A percentile compares a stretch with the other conserved stretches of the same genome.
Evolutionary conservation across 371 early-diverging fungal genomes (phyloP).

Genomic region (Mortierella polycephala): DNA sequence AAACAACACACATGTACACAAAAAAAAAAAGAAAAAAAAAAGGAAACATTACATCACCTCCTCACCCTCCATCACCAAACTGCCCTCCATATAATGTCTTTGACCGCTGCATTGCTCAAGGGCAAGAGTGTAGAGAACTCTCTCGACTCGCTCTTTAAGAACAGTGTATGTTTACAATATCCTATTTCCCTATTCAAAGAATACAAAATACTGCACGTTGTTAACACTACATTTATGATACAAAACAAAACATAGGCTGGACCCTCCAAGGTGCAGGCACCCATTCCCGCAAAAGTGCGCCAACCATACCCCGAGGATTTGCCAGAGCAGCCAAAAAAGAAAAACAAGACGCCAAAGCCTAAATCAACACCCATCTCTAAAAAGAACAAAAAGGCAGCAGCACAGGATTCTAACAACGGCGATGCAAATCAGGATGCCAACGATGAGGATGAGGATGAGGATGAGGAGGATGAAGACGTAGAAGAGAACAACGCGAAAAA

Average conservation of each 20-base stretch:
- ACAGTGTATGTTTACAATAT: conserved; percentile 49
- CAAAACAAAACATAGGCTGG: conserved; percentile 35
- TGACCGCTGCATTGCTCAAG: conserved; percentile 49
- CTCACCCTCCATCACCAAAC: background rate
- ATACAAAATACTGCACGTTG: conserved; percentile 9
- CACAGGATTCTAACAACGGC: conserved; percentile 18
- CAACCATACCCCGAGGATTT: conserved; percentile 44
- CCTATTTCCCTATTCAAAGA: background rate
- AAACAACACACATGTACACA: background rate
- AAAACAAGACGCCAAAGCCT: conserved; percentile 57
- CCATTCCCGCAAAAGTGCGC: conserved; percentile 38
- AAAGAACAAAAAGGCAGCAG: conserved; percentile 38
- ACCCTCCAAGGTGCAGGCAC: conserved; percentile 24
- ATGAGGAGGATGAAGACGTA: conserved; percentile 9
- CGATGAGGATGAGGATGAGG: conserved; percentile 27
- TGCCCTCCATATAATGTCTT: conserved; percentile 18
- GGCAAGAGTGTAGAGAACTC: conserved; percentile 55
- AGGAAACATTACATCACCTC: conserved; percentile 3
- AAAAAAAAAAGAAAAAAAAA: conserved; percentile 11
- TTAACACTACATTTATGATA: background rate
- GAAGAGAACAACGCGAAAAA: conserved; percentile 13
- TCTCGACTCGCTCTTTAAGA: conserved; percentile 66
- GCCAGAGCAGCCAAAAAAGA: conserved; percentile 47
- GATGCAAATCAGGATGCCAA: conserved; percentile 25
- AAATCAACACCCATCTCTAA: conserved; percentile 52